Base-by-base conservation (phyloP, 495 filamentous ascomycete genomes). In the Hypoxylon cercidicola region DNA sequence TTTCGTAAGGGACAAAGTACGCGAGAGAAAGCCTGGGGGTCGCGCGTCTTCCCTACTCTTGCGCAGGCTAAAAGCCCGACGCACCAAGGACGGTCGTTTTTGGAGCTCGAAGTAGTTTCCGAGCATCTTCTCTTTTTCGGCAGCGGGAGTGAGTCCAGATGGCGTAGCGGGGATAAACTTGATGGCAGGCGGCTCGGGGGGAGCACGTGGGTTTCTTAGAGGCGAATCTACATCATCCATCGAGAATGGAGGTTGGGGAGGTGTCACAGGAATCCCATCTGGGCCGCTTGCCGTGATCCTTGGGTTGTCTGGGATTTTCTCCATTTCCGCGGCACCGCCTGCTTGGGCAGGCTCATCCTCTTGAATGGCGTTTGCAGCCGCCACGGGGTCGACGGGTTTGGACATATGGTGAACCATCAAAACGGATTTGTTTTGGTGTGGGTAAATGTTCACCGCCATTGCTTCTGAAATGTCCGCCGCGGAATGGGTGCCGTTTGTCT, bases 391-490 rank as follows among this genome's bases (percentile, higher is more conserved):
- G 46, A 68, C 44, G 64, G 72, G 37, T 65, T 75, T 74, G 60
- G 74, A 75, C 82, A 79, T 85, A 65, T 93, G 89, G 39, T 96
- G 85, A 39, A 96, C 88, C 55, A 96, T 77, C 44, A 95, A 77
- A 10, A 92, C 79, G 2, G 91, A 94, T 59, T 88, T 87, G 63
- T 96, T 97, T 71, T 93, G 91, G 72, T 97, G 93, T 2, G 92
- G 88, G 70, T 89, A 95, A 32, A 96, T 88, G 58, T 86, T 88
- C 44, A 97, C 87, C 15, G 90, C 90, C 60, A 87, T 88, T 11
- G 93, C 93, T 77, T 97, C 92, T 44, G 86, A 87, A 41, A 90
- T 81, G 67, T 88, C 88, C 9, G 81, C 80, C 46, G 50, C 62
- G 16, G 71, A 73, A 46, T 79, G 78, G 8, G 82, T 82, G 41